Evolutionary conservation across 1,284 basidiomycete genomes (phyloP), one percentile per base, ranked within the genome.

Genomic region (Irpex sp.): DNA sequence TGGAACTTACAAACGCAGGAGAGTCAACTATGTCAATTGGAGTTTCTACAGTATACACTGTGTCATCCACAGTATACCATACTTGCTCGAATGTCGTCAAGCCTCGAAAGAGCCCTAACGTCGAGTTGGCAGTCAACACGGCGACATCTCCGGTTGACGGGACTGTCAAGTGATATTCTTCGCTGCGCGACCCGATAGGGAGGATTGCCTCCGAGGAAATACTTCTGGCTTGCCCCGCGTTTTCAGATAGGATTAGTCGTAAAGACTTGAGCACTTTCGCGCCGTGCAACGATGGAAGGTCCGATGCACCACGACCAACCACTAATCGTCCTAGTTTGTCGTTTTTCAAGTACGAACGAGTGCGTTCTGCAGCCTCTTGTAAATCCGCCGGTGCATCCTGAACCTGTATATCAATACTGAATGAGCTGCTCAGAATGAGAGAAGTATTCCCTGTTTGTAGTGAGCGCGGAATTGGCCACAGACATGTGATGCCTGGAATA

Each of bases 11-110:
- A 71, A 83, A 90, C 51, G 84, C 84, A 35, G 90, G 89, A 0
- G 77, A 71, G 66, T 92, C 89, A 9, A 77, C 73, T 54, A 92
- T 87, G 5, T 75, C 67, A 5, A 89, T 71, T 0, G 90, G 90
- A 0, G 85, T 83, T 51, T 85, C 76, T 58, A 84, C 73, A 0
- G 83, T 82, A 65, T 92, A 92, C 33, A 56, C 58, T 0, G 79
- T 80, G n/a, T 74, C 70, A 11, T 68, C 71, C 51, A 74, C 74
- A 31, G 82, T 78, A 69, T 89, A 93, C 83, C 86, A 90, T 26
- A 96, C 73, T 74, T 95, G 93, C 49, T 81, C 78, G 71, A 96
- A 93, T 0, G 93, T 94, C n/a, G 90, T 88, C 60, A 96, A 75
- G 0, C 93, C 95, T 58, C 95, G 81, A 53, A 89, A 83, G 15